A percentile compares a stretch with the other conserved stretches of the same genome.
Conservation (phyloP, 768 basidiomycete species). For the Termitomyces titanicus region DNA sequence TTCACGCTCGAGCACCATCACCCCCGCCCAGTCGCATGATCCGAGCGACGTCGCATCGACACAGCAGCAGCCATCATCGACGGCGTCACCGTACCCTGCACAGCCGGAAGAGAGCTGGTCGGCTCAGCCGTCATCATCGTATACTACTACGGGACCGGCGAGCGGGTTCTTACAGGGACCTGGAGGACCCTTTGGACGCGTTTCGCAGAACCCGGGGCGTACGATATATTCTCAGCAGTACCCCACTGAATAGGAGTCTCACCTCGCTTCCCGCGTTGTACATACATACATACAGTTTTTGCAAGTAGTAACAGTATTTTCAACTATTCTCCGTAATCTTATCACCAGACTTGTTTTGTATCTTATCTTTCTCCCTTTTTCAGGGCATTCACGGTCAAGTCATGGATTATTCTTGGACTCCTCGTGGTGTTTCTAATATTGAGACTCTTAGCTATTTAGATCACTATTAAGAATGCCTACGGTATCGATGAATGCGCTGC, state of each 20-base stretch:
- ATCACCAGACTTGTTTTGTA: constrained; percentile 11
- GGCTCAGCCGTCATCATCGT: constrained; percentile 22
- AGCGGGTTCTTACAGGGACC: constrained; percentile 48
- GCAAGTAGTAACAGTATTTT: constrained; percentile 6
- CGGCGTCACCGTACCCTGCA: constrained; percentile 14
- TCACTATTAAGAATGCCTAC: constrained; percentile 5
- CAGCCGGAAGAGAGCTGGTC: constrained; percentile 22
- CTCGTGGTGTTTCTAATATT: too few species aligned
- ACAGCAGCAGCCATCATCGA: constrained; percentile 13
- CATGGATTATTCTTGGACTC: not conserved
- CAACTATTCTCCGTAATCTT: constrained; percentile 15
- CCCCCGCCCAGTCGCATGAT: constrained; percentile 19
- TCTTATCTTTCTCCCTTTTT: constrained; percentile 12
- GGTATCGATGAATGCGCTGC: constrained; percentile 35
- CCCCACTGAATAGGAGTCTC: constrained; percentile 12
- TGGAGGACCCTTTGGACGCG: constrained; percentile 34
- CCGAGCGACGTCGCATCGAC: constrained; percentile 13
- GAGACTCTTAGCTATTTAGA: too few species aligned
- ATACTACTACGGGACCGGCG: constrained; percentile 42
- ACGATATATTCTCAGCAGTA: constrained; percentile 56
- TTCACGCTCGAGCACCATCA: constrained; percentile 19
- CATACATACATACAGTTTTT: not conserved
- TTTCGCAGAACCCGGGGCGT: constrained; percentile 49
- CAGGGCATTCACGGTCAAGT: not conserved
- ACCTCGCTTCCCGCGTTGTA: not conserved